Percentiles rank a stretch among this genome's conserved stretches.
Evolutionary conservation across 1,284 basidiomycete species (phyloP).

Genomic region (Neonothopanus nambi): DNA sequence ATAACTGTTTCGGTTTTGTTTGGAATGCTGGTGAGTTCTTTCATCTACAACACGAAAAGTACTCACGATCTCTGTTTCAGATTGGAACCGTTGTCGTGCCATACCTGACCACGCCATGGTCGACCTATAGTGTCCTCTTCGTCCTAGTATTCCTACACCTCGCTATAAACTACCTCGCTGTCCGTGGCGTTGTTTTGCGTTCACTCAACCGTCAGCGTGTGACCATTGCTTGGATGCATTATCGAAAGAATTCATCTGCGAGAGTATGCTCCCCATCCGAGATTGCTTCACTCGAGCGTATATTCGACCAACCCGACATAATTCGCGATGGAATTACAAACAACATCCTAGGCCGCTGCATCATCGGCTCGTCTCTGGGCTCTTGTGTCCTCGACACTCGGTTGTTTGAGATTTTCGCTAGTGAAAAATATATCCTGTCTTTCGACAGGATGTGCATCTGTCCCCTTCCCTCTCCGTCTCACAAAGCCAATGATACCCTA

Average conservation of each 20-base stretch:
- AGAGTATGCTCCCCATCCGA: slow-evolving; percentile 30
- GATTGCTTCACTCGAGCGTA: slow-evolving; percentile 35
- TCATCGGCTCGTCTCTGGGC: too few relatives aligned
- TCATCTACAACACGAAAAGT: not conserved
- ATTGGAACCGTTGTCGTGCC: slow-evolving; percentile 59
- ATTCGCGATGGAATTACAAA: too few relatives aligned
- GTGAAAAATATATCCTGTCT: slow-evolving; percentile 55
- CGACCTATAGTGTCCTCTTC: too few relatives aligned
- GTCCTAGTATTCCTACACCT: slow-evolving; percentile 55
- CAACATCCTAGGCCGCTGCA: too few relatives aligned
- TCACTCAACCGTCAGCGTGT: too few relatives aligned
- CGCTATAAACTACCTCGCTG: slow-evolving; percentile 57
- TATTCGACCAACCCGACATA: slow-evolving; percentile 39
- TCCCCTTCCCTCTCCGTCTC: too few relatives aligned
- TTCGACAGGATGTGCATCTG: slow-evolving; percentile 32
- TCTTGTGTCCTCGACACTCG: slow-evolving; percentile 28
- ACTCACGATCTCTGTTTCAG: slow-evolving; percentile 33
- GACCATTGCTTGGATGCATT: too few relatives aligned
- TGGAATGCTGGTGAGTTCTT: slow-evolving; percentile 63
- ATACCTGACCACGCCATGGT: slow-evolving; percentile 45
- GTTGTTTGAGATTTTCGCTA: slow-evolving; percentile 35
- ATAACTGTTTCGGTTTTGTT: slow-evolving; percentile 66
- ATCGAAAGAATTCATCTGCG: too few relatives aligned
- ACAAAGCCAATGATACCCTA: too few relatives aligned
- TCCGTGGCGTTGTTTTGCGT: slow-evolving; percentile 54